Conservation (phyloP, 768 basidiomycete species). For the Dictyophora rubrovolvata region DNA sequence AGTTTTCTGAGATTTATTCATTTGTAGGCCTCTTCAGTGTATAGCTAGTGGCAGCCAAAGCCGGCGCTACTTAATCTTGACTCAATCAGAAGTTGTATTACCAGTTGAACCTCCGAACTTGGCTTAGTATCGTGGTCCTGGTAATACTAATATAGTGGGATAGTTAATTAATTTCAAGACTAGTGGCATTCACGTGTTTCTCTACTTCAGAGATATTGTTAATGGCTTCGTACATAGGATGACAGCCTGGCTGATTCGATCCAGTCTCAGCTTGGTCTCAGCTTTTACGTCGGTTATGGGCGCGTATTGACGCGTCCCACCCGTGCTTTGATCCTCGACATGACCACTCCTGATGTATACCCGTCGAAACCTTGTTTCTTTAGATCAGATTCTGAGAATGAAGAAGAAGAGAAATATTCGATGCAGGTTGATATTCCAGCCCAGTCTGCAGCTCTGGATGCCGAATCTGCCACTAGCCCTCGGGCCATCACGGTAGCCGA, state of each 20-base stretch:
- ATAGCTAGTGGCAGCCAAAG: no score
- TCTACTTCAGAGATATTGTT: no score
- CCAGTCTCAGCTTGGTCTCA: background rate
- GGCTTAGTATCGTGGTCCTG: no score
- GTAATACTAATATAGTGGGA: no score
- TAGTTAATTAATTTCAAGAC: background rate
- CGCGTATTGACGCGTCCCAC: slow-evolving; percentile 9
- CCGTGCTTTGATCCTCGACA: background rate
- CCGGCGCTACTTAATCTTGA: no score
- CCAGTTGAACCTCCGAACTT: no score
- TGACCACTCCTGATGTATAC: background rate
- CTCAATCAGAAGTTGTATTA: no score
- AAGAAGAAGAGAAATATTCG: background rate
- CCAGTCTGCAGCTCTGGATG: background rate
- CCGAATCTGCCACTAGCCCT: background rate
- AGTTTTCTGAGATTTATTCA: no score
- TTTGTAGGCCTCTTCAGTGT: no score
- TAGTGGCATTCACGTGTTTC: no score
- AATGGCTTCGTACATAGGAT: no score
- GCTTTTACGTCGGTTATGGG: background rate
- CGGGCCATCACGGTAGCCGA: background rate
- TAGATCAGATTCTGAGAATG: slow-evolving; percentile 5
- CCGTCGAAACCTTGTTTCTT: slow-evolving; percentile 2
- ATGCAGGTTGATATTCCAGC: background rate
- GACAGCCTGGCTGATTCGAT: no score